phyloP scores from a whole-genome alignment of 2,329 filamentous ascomycete species.

The Tolypocladium amazonense region DNA sequence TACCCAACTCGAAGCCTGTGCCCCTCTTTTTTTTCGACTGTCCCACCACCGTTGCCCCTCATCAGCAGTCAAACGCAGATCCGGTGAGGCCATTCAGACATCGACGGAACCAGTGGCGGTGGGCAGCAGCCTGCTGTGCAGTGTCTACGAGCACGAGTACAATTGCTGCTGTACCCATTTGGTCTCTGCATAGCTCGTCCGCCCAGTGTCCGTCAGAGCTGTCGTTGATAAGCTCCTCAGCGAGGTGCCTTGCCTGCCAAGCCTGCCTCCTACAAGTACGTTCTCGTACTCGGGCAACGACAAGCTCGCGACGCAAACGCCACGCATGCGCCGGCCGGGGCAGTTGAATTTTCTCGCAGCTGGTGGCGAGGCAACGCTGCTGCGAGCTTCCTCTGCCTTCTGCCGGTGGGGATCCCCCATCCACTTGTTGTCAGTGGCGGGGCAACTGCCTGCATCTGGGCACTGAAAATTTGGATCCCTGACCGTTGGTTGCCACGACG shows the following conservation, averaged over 20 bases:
- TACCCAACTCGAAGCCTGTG: no score
- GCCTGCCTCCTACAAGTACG: no score
- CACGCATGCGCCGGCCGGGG: not conserved
- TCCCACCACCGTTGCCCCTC: not conserved
- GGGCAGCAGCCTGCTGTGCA: not conserved
- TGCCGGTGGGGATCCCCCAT: not conserved
- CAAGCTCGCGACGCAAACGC: not conserved
- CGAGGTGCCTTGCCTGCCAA: no score
- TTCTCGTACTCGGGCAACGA: not conserved
- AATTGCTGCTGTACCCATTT: not conserved
- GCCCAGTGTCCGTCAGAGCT: not conserved
- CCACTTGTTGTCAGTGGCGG: not conserved
- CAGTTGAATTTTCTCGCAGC: constrained; percentile 4
- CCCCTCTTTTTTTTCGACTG: constrained; percentile 2
- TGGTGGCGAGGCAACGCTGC: constrained; percentile 5
- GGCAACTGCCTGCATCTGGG: not conserved
- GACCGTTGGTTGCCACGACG: not conserved
- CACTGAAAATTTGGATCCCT: not conserved
- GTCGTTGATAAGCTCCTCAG: not conserved
- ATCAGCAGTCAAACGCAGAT: not conserved
- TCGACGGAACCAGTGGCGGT: not conserved
- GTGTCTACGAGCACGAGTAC: no score
- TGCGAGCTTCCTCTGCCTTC: not conserved
- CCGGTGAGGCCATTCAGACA: not conserved
- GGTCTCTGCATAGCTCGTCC: not conserved